phyloP scores from a whole-genome alignment of 768 basidiomycete genomes.

The Suillus spraguei region DNA sequence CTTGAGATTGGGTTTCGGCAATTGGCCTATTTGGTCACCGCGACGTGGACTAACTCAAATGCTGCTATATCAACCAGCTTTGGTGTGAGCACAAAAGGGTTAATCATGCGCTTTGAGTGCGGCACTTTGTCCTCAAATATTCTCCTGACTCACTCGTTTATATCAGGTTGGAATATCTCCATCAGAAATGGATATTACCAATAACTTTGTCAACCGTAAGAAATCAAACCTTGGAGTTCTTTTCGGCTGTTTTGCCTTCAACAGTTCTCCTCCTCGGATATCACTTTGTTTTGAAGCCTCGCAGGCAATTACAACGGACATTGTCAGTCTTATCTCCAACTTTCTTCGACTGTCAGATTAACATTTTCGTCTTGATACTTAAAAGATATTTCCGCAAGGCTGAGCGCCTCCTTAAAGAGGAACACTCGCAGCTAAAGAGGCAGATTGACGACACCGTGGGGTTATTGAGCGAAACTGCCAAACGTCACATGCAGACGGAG shows the following conservation, averaged over 20 bases:
- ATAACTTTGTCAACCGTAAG: constrained; percentile 55
- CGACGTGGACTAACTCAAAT: constrained; percentile 51
- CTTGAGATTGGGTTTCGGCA: constrained; percentile 53
- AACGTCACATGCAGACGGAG: constrained; percentile 65
- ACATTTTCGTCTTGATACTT: neutral
- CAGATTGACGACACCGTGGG: constrained; percentile 63
- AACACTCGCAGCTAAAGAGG: constrained; percentile 60
- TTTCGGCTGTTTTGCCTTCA: constrained; percentile 57
- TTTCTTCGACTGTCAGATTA: constrained; percentile 10
- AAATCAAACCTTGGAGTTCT: constrained; percentile 49
- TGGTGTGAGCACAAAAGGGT: constrained; percentile 46
- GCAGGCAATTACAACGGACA: constrained; percentile 52
- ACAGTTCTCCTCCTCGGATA: constrained; percentile 54
- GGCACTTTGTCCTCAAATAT: constrained; percentile 16
- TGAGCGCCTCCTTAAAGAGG: constrained; percentile 62
- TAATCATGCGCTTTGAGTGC: constrained; percentile 60
- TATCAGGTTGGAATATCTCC: constrained; percentile 54
- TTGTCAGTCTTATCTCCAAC: constrained; percentile 41
- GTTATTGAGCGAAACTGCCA: constrained; percentile 69
- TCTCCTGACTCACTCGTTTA: constrained; percentile 19
- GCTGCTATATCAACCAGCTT: constrained; percentile 47
- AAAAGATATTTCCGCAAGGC: constrained; percentile 68
- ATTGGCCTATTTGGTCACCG: constrained; percentile 42
- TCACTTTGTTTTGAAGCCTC: constrained; percentile 58
- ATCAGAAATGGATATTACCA: constrained; percentile 60